These are phyloP conservation scores for Penicillium sp. DNA, from an alignment of 2,329 filamentous ascomycete species.

Conservation along the genomic window DNA sequence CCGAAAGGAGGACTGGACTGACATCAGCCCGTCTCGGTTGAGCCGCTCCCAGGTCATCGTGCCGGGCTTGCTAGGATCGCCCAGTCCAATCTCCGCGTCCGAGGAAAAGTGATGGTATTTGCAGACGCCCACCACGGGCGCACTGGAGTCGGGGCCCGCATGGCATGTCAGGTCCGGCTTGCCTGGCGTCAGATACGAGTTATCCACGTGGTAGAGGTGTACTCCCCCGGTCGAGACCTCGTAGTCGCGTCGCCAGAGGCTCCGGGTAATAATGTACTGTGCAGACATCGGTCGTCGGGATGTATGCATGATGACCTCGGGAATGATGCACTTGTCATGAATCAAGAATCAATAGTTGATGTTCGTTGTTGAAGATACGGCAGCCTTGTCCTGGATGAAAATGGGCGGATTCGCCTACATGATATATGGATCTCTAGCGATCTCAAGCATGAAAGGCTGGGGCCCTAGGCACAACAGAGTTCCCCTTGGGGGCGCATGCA, in stretches of 20 bases:
- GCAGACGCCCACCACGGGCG: slow-evolving; percentile 29
- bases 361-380: no score
- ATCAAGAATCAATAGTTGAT: no score
- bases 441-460: no score
- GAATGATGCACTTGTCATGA: background rate
- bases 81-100: slow-evolving; percentile 33
- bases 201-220: slow-evolving; percentile 28
- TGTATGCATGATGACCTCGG: background rate
- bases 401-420: no score
- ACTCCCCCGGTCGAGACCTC: slow-evolving; percentile 21
- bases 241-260: slow-evolving; percentile 23
- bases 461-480: no score
- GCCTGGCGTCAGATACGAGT: slow-evolving; percentile 28
- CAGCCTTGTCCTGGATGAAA: no score
- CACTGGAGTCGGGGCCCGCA: slow-evolving; percentile 24
- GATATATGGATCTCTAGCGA: no score
- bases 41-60: slow-evolving; percentile 33
- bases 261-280: slow-evolving; percentile 28
- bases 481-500: no score
- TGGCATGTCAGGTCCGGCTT: slow-evolving; percentile 38
- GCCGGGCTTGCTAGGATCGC: slow-evolving; percentile 26
- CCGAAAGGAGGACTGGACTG: slow-evolving; percentile 31
- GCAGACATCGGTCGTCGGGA: slow-evolving; percentile 1
- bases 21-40: slow-evolving; percentile 23
- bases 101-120: slow-evolving; percentile 36